Base-by-base conservation (phyloP, 257 asterid genomes). In the Anisodus tanguticus region DNA sequence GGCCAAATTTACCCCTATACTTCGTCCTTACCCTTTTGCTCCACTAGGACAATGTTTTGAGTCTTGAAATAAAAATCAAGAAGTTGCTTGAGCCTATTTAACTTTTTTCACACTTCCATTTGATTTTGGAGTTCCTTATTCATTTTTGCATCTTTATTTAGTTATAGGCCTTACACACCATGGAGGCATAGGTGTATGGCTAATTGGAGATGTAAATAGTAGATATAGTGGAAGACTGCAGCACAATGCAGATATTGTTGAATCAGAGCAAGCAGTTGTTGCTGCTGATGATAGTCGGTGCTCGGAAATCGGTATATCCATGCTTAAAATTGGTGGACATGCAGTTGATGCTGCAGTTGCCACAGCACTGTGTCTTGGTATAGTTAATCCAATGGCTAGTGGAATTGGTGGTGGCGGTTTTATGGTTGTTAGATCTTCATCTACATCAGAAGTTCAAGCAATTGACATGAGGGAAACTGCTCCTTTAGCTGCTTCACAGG, bases 391-490 rank as follows among this genome's bases (percentile, higher is more conserved):
- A 0, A 81, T 85, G 87, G 88, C 95, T 15, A 94, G 98, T 83
- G 98, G 98, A 47, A 91, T 95, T 3, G 98, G 98, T 13, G 98
- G 98, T 13, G 98, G 98, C 9, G 97, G 84, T 47, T 94, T 94
- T 86, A 94, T 95, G 98, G 91, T 95, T 9, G 95, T 94, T 70
- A 90, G 88, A 69, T 90, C 97, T 77, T 90, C 93, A 0, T 84
- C 93, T 6, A 57, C 86, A 1, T 77, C 91, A 3, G 87, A 53
- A 57, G 91, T 94, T 39, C 81, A 85, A 53, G 97, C 98, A 0
- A 88, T 92, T n/a, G 97, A 95, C 87, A 89, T 91, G 94, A 94
- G 98, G 81, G 98, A 94, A 89, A 94, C 98, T 71, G 98, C 98
- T 53, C 98, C 98, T 0, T 79, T 77, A 57, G 97, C 95, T 80